A percentile compares a stretch with the other conserved stretches of the same genome.
phyloP scores from a whole-genome alignment of 345 rosid species.

The Turnera subulata region DNA sequence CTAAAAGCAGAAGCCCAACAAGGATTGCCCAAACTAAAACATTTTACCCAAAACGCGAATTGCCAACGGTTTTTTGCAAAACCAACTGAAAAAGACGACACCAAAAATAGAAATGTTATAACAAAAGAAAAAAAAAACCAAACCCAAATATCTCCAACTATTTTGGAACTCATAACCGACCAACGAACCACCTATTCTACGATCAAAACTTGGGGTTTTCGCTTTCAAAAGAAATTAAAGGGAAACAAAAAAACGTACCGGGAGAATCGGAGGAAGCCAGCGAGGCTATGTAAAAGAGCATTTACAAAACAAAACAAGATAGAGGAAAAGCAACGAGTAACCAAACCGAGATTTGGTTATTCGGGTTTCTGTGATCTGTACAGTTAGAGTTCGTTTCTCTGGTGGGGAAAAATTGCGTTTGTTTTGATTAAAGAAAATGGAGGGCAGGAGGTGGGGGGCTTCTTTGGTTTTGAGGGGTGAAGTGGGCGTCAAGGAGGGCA shows the following conservation, averaged over 20 bases:
- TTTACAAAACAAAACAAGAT: slow-evolving; percentile 10
- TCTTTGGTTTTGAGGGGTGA: slow-evolving; percentile 14
- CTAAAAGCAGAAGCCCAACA: slow-evolving; percentile 5
- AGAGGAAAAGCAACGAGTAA: not conserved
- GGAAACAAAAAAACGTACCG: slow-evolving; percentile 25
- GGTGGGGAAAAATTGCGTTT: too few relatives aligned
- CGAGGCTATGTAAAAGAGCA: slow-evolving; percentile 60
- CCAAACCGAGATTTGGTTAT: slow-evolving; percentile 13
- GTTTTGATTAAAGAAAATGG: not conserved
- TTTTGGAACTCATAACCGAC: too few relatives aligned
- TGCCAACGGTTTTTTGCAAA: slow-evolving; percentile 17
- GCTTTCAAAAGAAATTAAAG: not conserved
- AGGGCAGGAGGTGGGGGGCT: not conserved
- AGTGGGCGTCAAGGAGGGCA: slow-evolving; percentile 11
- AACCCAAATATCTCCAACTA: too few relatives aligned
- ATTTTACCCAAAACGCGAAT: slow-evolving; percentile 27
- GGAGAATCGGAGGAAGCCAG: slow-evolving; percentile 31
- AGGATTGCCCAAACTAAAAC: slow-evolving; percentile 5
- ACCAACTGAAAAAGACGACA: not conserved
- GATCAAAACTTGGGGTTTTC: slow-evolving; percentile 16
- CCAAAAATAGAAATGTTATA: slow-evolving; percentile 15
- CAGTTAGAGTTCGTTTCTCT: not conserved
- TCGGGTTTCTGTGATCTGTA: slow-evolving; percentile 14
- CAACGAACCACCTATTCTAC: too few relatives aligned
- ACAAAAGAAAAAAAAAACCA: too few relatives aligned